Evolutionary conservation across 1,284 basidiomycete genomes (phyloP).

Genomic region (Microbotryum silenes-acaulis): DNA sequence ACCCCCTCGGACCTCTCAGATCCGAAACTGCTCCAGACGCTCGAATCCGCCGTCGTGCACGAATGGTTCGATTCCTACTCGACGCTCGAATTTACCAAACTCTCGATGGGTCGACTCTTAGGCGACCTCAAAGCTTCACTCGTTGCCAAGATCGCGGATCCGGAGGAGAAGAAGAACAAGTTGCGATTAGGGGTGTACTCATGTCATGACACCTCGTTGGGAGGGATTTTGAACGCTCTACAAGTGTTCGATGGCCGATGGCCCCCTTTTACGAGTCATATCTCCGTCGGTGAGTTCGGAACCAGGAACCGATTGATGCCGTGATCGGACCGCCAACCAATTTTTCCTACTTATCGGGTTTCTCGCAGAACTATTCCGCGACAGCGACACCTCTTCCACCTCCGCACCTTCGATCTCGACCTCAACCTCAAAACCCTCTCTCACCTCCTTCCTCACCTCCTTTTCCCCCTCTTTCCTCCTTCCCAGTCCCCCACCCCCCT

Average conservation of each 20-base stretch:
- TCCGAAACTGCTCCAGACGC: slow-evolving; percentile 10
- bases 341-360: background rate
- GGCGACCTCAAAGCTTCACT: slow-evolving; percentile 15
- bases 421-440: background rate
- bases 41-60: slow-evolving; percentile 28
- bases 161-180: slow-evolving; percentile 2
- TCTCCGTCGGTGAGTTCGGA: slow-evolving; percentile 11
- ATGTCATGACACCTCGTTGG: slow-evolving; percentile 33
- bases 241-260: slow-evolving; percentile 29
- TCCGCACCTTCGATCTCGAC: background rate
- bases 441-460: slow-evolving; percentile 9
- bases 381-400: background rate
- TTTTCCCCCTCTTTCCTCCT: background rate
- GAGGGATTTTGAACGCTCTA: slow-evolving; percentile 31
- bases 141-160: slow-evolving; percentile 13
- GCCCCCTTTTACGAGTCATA: slow-evolving; percentile 29
- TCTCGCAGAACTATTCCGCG: slow-evolving; percentile 14
- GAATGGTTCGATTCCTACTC: slow-evolving; percentile 31
- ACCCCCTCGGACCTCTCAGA: slow-evolving; percentile 27
- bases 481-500: background rate
- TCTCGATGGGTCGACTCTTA: slow-evolving; percentile 34
- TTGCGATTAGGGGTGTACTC: slow-evolving; percentile 26
- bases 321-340: too few species aligned
- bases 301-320: too few species aligned
- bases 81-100: slow-evolving; percentile 20